Conservation (phyloP, 148 eudicot genomes). For the Silene latifolia region DNA sequence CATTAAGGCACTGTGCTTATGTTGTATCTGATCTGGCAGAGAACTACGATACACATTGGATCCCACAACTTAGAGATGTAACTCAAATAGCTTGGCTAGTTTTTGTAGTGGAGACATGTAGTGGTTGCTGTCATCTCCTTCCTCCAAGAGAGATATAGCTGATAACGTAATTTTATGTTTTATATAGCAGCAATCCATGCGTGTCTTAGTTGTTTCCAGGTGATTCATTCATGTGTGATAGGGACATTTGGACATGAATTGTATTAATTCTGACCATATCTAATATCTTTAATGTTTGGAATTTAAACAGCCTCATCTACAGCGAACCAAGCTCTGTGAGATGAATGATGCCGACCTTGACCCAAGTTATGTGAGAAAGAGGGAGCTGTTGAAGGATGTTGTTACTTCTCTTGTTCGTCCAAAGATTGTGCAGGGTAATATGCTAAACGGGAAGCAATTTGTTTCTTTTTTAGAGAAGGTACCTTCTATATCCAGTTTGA, state of each 20-base stretch:
- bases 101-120: no score
- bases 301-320: constrained; percentile 84
- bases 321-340: constrained; percentile 91
- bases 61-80: no score
- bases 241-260: background rate
- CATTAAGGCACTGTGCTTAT: no score
- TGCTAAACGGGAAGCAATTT: constrained; percentile 81
- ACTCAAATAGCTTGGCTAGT: no score
- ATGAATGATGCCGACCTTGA: constrained; percentile 86
- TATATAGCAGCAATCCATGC: background rate
- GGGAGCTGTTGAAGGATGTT: constrained; percentile 70
- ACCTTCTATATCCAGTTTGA: constrained; percentile 11
- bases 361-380: constrained; percentile 63
- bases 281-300: constrained; percentile 8
- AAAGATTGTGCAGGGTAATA: constrained; percentile 86
- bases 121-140: background rate
- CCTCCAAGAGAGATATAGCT: background rate
- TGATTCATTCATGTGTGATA: background rate
- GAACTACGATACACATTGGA: no score
- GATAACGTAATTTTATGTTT: background rate
- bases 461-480: constrained; percentile 92
- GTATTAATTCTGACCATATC: background rate
- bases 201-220: background rate
- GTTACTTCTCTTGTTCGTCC: constrained; percentile 72
- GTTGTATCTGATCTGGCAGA: background rate